Evolutionary conservation across 2,329 filamentous ascomycete genomes (phyloP).

Genomic region (Epichloe bromicola): DNA sequence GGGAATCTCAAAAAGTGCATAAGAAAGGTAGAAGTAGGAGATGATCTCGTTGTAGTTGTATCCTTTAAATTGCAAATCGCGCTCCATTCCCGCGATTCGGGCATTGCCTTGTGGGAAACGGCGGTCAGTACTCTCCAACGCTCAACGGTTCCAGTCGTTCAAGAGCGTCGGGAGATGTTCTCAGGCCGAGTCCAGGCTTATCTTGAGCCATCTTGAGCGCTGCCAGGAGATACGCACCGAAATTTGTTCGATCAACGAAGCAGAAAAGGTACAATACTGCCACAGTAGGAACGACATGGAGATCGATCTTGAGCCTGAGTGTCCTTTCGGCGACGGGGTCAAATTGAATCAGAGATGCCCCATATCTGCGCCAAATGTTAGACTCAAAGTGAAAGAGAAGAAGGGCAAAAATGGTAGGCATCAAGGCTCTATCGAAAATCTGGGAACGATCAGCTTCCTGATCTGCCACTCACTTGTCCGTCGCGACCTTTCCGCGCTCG

Average conservation of each 20-base stretch:
- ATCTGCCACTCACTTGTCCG: conserved; percentile 21
- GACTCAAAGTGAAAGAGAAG: not conserved
- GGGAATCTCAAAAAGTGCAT: conserved; percentile 62
- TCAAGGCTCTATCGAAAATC: not conserved
- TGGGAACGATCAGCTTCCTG: not conserved
- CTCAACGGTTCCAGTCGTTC: not conserved
- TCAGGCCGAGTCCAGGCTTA: too few species aligned
- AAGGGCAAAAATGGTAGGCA: not conserved
- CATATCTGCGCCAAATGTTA: not conserved
- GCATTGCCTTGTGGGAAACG: conserved; percentile 43
- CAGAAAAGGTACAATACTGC: conserved; percentile 57
- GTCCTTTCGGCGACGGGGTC: conserved; percentile 43
- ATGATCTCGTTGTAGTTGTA: conserved; percentile 60
- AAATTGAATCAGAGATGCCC: conserved; percentile 30
- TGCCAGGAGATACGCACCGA: conserved; percentile 33
- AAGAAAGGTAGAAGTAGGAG: conserved; percentile 58
- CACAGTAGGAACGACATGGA: conserved; percentile 52
- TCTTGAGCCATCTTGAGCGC: not conserved
- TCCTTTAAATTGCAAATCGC: conserved; percentile 42
- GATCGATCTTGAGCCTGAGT: conserved; percentile 51
- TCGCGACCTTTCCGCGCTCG: conserved; percentile 31
- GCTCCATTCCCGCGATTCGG: conserved; percentile 49
- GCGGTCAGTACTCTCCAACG: not conserved
- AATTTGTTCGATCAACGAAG: conserved; percentile 64
- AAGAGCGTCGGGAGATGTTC: not conserved